Base-by-base conservation (phyloP, 306 rosid species). In the Hippophae gyantsensis region DNA sequence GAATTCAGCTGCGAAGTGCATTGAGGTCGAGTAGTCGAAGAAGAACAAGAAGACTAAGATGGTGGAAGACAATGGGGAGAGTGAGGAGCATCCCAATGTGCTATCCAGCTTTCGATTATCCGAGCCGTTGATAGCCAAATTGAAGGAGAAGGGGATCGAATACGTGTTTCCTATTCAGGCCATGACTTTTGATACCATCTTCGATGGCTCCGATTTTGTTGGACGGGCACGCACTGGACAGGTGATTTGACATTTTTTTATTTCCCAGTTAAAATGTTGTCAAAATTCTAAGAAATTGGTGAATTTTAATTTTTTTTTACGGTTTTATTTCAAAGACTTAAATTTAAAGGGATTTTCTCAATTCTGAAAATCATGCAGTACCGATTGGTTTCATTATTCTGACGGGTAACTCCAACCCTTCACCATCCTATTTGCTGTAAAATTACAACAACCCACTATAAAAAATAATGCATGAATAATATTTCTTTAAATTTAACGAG, bases 171-270 rank as follows among this genome's bases (percentile, higher is more conserved):
- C 97, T 0, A 90, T 90, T 70, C 97, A 18, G 23, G 23, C 23
- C 23, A 18, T 18, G 23, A 18, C 23, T 18, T 18, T 18, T 18
- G 23, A 18, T 32, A 78, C 76, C 32, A 51, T 87, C 4, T 72
- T 81, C 8, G 89, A 90, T 43, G 97, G 97, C 2, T 57, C 78
- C 51, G 97, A 90, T 76, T 63, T 90, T 82, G 96, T 90, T 13
- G 97, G 97, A 44, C 86, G 97, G 44, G 97, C 97, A 42, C 87
- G 96, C 38, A 90, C 97, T 0, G 97, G 97, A 14, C 97, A 90
- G 97, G 97, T 90, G 48, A 18, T 1, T 43, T 42, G 9, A 23
- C 1, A 3, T 13, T 9, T 7, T 3, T 18, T 18, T 18, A 18
- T 18, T 18, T 18, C 23, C 23, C 23, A 18, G 23, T 18, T 18